A percentile compares a stretch with the other conserved stretches of the same genome.
Evolutionary conservation across 805 yeast genomes (phyloP).

Genomic region (Saccharomycopsis javanensis): DNA sequence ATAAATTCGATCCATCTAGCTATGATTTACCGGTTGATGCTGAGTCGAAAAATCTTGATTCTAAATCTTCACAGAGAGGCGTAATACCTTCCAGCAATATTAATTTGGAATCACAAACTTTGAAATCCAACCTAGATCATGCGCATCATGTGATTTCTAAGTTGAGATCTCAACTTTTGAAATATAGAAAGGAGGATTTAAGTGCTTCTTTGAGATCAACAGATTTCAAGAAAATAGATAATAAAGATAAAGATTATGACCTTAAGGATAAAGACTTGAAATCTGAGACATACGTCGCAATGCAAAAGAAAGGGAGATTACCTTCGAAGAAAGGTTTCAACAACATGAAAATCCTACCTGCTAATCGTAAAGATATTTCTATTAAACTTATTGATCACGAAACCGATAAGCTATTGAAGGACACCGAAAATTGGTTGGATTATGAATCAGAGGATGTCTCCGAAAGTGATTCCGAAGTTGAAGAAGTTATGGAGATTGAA

Average conservation of each 20-base stretch:
- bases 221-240: neutral
- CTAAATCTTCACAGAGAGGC: constrained; percentile 29
- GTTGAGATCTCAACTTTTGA: constrained; percentile 41
- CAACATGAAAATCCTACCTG: constrained; percentile 5
- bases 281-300: neutral
- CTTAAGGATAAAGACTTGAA: neutral
- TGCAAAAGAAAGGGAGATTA: neutral
- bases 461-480: constrained; percentile 2
- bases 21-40: constrained; percentile 1
- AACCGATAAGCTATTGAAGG: constrained; percentile 16
- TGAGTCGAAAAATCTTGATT: constrained; percentile 25
- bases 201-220: neutral
- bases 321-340: constrained; percentile 1
- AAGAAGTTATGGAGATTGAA: neutral
- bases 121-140: constrained; percentile 52
- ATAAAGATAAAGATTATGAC: neutral
- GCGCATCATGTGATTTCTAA: constrained; percentile 56
- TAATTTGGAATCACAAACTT: constrained; percentile 54
- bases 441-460: constrained; percentile 2
- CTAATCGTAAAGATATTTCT: neutral
- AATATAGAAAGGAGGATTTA: constrained; percentile 21
- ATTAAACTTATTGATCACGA: constrained; percentile 14
- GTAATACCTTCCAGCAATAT: constrained; percentile 33
- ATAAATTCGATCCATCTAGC: constrained; percentile 25
- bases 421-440: constrained; percentile 17